A percentile compares a stretch with the other conserved stretches of the same genome.
phyloP scores from a whole-genome alignment of 2,329 filamentous ascomycete species.

The Didymella arachidicola region DNA sequence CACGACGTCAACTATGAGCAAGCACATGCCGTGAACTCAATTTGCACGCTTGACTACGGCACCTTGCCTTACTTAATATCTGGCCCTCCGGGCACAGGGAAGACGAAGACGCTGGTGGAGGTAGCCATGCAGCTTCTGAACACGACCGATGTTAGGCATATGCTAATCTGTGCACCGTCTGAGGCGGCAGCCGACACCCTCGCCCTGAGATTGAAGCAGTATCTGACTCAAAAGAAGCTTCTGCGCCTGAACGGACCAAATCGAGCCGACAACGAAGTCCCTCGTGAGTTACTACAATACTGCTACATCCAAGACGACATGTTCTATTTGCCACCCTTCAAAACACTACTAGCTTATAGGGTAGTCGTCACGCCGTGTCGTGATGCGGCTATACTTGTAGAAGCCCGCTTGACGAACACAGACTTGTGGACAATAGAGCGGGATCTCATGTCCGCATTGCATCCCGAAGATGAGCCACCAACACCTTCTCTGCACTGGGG shows the following conservation, averaged over 20 bases:
- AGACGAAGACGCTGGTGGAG: slow-evolving; percentile 61
- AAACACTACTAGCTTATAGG: slow-evolving; percentile 51
- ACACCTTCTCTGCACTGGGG: slow-evolving; percentile 51
- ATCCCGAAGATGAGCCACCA: slow-evolving; percentile 30
- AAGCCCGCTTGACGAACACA: slow-evolving; percentile 54
- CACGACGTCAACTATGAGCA: slow-evolving; percentile 58
- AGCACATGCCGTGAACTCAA: slow-evolving; percentile 54
- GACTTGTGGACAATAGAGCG: slow-evolving; percentile 51
- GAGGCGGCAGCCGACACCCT: slow-evolving; percentile 57
- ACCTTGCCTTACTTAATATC: slow-evolving; percentile 57
- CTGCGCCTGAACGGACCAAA: slow-evolving; percentile 54
- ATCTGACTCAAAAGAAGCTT: slow-evolving; percentile 49
- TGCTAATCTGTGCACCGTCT: slow-evolving; percentile 57
- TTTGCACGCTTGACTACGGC: slow-evolving; percentile 54
- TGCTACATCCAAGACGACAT: slow-evolving; percentile 52
- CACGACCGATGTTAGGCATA: slow-evolving; percentile 37
- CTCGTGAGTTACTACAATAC: slow-evolving; percentile 49
- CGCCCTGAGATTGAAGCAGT: slow-evolving; percentile 49
- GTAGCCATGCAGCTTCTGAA: slow-evolving; percentile 49
- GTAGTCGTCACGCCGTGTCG: slow-evolving; percentile 55
- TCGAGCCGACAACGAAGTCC: slow-evolving; percentile 54
- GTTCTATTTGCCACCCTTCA: slow-evolving; percentile 53
- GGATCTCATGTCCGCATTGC: slow-evolving; percentile 42
- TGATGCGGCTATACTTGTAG: slow-evolving; percentile 53
- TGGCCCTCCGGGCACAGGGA: slow-evolving; percentile 61